phyloP scores from a whole-genome alignment of 2,329 filamentous ascomycete genomes.

The Cercospora brassicicola region DNA sequence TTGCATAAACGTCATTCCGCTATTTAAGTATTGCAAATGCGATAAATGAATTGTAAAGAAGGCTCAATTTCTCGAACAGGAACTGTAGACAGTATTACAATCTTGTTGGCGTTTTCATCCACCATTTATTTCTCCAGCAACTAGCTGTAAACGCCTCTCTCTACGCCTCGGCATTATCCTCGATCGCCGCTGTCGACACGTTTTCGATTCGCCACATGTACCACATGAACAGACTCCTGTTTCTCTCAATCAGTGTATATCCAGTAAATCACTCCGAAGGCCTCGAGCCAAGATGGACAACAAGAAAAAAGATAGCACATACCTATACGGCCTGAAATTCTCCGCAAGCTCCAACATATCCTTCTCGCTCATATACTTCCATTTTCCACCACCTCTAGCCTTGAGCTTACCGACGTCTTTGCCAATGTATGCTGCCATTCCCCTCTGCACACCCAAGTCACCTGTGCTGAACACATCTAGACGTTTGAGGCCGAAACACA shows the following conservation, averaged over 20 bases:
- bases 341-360: conserved; percentile 85
- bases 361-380: conserved; percentile 95
- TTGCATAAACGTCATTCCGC: background rate
- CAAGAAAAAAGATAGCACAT: conserved; percentile 33
- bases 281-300: background rate
- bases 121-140: background rate
- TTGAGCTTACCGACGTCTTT: conserved; percentile 83
- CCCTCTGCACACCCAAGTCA: conserved; percentile 89
- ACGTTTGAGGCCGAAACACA: conserved; percentile 88
- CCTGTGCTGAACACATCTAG: conserved; percentile 92
- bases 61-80: background rate
- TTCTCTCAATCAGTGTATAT: conserved; percentile 14
- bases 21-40: background rate
- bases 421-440: conserved; percentile 85
- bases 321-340: conserved; percentile 78
- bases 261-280: background rate
- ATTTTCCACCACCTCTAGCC: conserved; percentile 76
- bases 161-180: conserved; percentile 23
- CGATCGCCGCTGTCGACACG: conserved; percentile 25
- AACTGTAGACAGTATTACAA: background rate
- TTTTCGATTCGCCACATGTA: conserved; percentile 73
- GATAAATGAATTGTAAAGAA: background rate
- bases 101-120: background rate
- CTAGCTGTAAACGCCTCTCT: background rate
- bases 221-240: conserved; percentile 91